Percentiles rank a stretch among this genome's conserved stretches.
These are phyloP conservation scores for Daldinia grandis DNA, from an alignment of 495 filamentous ascomycete species.

Conservation along the genomic window DNA sequence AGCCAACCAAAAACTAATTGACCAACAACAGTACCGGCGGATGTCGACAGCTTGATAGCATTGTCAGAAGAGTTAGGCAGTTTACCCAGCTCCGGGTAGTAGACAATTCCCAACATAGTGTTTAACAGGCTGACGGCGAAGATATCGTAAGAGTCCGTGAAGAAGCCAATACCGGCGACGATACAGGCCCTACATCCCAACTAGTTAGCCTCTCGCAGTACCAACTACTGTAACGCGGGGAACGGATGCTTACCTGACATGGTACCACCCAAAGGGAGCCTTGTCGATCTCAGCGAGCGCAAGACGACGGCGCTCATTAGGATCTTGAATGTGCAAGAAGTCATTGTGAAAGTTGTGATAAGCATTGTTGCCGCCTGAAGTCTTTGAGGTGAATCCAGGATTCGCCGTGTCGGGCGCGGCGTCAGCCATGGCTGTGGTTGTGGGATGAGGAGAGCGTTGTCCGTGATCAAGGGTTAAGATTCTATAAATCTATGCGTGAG, in stretches of 20 bases:
- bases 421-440: slow-evolving; percentile 35
- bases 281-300: slow-evolving; percentile 83
- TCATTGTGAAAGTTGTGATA: slow-evolving; percentile 75
- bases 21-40: slow-evolving; percentile 83
- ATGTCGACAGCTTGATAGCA: slow-evolving; percentile 90
- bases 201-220: slow-evolving; percentile 17
- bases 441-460: slow-evolving; percentile 3
- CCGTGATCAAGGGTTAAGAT: slow-evolving; percentile 16
- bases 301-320: slow-evolving; percentile 76
- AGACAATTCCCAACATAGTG: slow-evolving; percentile 79
- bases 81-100: slow-evolving; percentile 62
- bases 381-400: slow-evolving; percentile 49
- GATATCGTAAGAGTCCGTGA: slow-evolving; percentile 82
- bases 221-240: not conserved
- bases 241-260: slow-evolving; percentile 52
- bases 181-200: slow-evolving; percentile 64
- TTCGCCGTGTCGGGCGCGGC: slow-evolving; percentile 17
- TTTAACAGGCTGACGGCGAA: slow-evolving; percentile 73
- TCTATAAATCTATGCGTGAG: slow-evolving; percentile 26
- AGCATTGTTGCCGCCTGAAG: slow-evolving; percentile 68
- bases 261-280: slow-evolving; percentile 81
- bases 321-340: slow-evolving; percentile 70
- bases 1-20: slow-evolving; percentile 84
- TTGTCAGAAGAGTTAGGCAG: slow-evolving; percentile 75
- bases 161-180: slow-evolving; percentile 87